Evolutionary conservation across 208 protist genomes (phyloP).

Genomic region (Strigomonas galati): DNA sequence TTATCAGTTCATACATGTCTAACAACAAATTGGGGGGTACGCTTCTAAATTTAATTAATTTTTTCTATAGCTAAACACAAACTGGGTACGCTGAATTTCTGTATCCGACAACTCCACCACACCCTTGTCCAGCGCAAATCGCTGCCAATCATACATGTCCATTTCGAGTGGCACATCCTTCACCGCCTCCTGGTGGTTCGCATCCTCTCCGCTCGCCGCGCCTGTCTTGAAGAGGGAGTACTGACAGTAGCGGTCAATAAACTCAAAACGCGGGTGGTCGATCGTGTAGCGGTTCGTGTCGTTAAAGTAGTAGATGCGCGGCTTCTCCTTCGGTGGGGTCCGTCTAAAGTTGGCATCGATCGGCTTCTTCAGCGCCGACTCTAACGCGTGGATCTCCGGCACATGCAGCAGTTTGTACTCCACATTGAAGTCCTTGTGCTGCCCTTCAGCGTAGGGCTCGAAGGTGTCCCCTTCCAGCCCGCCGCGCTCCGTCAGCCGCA

Average conservation of each 20-base stretch:
- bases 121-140: conserved; percentile 29
- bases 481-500: conserved; percentile 55
- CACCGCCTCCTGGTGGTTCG: conserved; percentile 7
- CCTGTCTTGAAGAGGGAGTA: conserved; percentile 81
- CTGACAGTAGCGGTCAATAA: conserved; percentile 81
- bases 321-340: conserved; percentile 27
- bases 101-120: conserved; percentile 70
- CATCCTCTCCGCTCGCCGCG: conserved; percentile 37
- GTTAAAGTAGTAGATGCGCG: conserved; percentile 67
- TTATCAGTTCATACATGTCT: too few species aligned
- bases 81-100: conserved; percentile 73
- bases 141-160: conserved; percentile 71
- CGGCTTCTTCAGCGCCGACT: conserved; percentile 11
- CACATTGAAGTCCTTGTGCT: conserved; percentile 49
- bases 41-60: background rate
- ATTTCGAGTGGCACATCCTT: conserved; percentile 32
- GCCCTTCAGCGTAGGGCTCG: conserved; percentile 7
- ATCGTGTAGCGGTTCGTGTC: conserved; percentile 53
- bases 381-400: conserved; percentile 30
- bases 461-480: conserved; percentile 42
- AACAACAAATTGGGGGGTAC: too few species aligned
- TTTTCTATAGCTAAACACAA: conserved; percentile 33
- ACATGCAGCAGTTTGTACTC: conserved; percentile 45
- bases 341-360: conserved; percentile 51
- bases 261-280: conserved; percentile 70